Evolutionary conservation across 352 stramenopile genomes (phyloP), one percentile per base, ranked within the genome.

Genomic region (Pythium scleroteichum): DNA sequence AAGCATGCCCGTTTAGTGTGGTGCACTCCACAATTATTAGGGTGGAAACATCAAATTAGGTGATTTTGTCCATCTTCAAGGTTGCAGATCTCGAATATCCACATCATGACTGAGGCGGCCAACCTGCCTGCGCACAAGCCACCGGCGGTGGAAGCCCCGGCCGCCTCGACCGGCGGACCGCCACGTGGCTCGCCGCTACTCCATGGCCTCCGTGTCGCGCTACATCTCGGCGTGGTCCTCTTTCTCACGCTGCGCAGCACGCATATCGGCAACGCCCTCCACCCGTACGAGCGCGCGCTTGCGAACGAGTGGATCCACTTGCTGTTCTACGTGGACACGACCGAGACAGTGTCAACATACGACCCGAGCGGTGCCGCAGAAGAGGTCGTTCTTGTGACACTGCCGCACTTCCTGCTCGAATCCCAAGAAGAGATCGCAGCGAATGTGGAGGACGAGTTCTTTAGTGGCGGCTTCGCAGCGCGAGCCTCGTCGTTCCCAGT

Each of bases 271-370:
- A 45, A 49, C 19, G 62, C 72, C 14, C 53, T 91, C 57, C 78
- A 89, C 32, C 79, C 79, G 29, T 89, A 81, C 62, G 62, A 87
- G 53, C 79, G 79, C 29, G 63, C 77, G 5, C 62, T 89, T 19
- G 79, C 79, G 24, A 88, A 86, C 68, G 71, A 88, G 44, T 91
- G 79, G 79, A 69, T 85, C 64, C 75, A 79, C 16, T 62, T 91
- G 56, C 71, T 91, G 17, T 91, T 89, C 63, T 91, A 82, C 69
- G 79, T 91, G 22, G 77, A 88, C 55, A 69, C 68, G 10, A 64
- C 52, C 22, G 50, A 52, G 55, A 52, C 41, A 17, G 45, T 73
- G 5, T 53, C 53, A 6, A 39, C 49, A 22, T 60, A 46, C 41
- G 51, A 58, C 26, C 13, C 44, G 4, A 40, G 54, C 16, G 51